Conservation (phyloP, 2,329 filamentous ascomycete genomes). For the Monosporascus cannonballus region DNA sequence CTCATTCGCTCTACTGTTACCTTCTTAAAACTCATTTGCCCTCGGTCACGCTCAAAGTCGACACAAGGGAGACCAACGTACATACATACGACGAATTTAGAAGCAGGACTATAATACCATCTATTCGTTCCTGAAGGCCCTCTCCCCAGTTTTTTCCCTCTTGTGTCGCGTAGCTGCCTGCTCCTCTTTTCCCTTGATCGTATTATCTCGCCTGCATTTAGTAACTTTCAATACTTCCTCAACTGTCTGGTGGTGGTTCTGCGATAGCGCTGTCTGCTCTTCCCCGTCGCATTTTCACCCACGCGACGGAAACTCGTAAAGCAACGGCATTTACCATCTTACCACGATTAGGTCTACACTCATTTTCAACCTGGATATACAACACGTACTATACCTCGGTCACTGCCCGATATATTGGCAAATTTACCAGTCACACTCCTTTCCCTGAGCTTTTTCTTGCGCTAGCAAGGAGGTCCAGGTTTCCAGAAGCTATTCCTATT, state of each 20-base stretch:
- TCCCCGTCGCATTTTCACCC: not conserved
- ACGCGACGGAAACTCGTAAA: not conserved
- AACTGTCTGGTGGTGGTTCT: not conserved
- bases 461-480: constrained; percentile 28
- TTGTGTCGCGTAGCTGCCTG: not conserved
- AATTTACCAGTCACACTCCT: constrained; percentile 24
- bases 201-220: not conserved
- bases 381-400: not conserved
- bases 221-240: not conserved
- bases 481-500: constrained; percentile 28
- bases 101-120: not conserved
- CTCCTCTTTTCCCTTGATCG: not conserved
- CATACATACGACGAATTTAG: not conserved
- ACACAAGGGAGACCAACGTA: not conserved
- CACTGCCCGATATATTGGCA: constrained; percentile 9
- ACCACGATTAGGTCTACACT: not conserved
- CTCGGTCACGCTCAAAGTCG: not conserved
- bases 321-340: not conserved
- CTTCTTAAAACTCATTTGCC: not conserved
- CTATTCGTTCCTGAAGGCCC: not conserved
- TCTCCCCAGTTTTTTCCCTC: not conserved
- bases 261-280: not conserved
- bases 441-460: constrained; percentile 21
- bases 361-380: not conserved
- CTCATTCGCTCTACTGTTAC: not conserved